Evolutionary conservation across 495 filamentous ascomycete genomes (phyloP).

Genomic region (Penicillium malachiteum): DNA sequence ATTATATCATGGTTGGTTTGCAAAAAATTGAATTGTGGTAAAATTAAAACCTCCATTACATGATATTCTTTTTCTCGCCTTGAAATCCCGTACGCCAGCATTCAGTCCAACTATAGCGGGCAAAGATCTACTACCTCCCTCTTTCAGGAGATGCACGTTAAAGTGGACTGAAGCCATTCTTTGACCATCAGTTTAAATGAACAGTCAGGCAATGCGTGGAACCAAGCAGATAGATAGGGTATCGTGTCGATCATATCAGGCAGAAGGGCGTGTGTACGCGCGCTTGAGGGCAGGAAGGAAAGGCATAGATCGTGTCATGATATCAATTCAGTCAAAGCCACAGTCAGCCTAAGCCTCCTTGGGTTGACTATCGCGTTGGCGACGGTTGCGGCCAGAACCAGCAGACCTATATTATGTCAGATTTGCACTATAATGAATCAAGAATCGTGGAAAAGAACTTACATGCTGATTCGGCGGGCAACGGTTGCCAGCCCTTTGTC

Average conservation of each 20-base stretch:
- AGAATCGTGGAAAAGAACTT: conserved; percentile 37
- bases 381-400: conserved; percentile 36
- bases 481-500: conserved; percentile 81
- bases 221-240: conserved; percentile 30
- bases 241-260: conserved; percentile 33
- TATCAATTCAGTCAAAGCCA: conserved; percentile 19
- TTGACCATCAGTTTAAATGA: conserved; percentile 13
- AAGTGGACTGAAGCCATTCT: conserved; percentile 10
- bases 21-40: conserved; percentile 8
- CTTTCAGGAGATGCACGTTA: background rate
- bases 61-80: conserved; percentile 19
- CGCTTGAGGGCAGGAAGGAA: conserved; percentile 29
- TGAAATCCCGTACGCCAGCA: conserved; percentile 5
- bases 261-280: conserved; percentile 26
- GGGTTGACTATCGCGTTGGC: conserved; percentile 28
- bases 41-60: conserved; percentile 21
- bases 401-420: conserved; percentile 35
- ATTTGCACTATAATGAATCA: conserved; percentile 2
- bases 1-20: background rate
- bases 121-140: conserved; percentile 10
- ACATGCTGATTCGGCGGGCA: conserved; percentile 94
- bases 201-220: conserved; percentile 16
- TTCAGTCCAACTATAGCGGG: conserved; percentile 6
- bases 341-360: conserved; percentile 26
- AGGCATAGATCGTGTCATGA: conserved; percentile 33